Base-by-base conservation (phyloP, 2,329 filamentous ascomycete genomes). In the Fusarium burgessii region DNA sequence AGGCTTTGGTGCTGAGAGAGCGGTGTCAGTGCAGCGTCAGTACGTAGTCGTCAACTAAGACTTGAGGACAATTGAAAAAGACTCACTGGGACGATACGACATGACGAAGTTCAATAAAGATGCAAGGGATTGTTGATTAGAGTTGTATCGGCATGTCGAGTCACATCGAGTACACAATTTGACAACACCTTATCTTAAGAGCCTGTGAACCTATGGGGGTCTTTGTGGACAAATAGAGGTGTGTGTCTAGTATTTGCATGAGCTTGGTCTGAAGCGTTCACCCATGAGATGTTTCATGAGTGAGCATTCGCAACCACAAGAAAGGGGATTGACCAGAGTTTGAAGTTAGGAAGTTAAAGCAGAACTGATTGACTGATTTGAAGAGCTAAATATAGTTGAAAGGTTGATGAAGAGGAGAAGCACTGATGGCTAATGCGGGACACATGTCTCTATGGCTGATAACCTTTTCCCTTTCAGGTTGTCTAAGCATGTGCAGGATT, bases 141-240 rank as follows among this genome's bases (percentile, higher is more conserved):
- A 75, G 73, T 72, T 56, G 66, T 68, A 62, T 71, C 71, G 68
- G 68, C 65, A 73, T 42, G 58, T 69, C 52, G 18, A 54, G 65
- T 68, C 55, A 27, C 51, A 66, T 69, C 49, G 52, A 73, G 60
- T 68, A 62, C 35, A 41, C 43, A 68, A 61, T 45, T 67, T 63
- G 61, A 46, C 64, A 65, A 68, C 58, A 66, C 61, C 73, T 75
- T 75, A 75, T 75, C 73, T 75, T 1, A 63, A 71, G 40, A 27
- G 52, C 42, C 36, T 27, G 42, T 46, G 40, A 46, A 61, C 42
- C 63, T 50, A 58, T 45, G 36, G 58, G 68, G 52, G 68, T 62
- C 20, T 3, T 2, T 15, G 3, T 15, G 18, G 7, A 29, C 7
- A 29, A 43, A 8, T 7, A 3, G 6, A 12, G 68, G 67, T 4